Conservation (phyloP, 1,139 yeast species). For the Scheffersomyces quercinus region DNA sequence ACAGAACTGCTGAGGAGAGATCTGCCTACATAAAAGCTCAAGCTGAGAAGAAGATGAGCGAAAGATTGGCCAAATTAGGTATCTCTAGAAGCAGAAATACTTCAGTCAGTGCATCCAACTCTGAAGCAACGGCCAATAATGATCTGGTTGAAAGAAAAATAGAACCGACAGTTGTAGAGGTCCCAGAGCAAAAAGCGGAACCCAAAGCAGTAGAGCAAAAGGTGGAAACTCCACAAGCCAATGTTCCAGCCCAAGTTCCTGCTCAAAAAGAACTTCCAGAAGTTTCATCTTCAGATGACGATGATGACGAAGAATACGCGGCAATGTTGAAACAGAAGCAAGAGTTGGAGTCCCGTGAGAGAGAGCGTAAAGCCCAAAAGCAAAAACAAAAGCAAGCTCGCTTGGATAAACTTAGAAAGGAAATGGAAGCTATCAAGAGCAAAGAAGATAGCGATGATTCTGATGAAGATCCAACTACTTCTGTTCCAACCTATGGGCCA, state of each 20-base stretch:
- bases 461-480: constrained; percentile 28
- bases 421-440: constrained; percentile 59
- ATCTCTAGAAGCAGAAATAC: constrained; percentile 45
- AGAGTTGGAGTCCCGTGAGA: constrained; percentile 49
- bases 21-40: constrained; percentile 86
- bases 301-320: constrained; percentile 49
- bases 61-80: constrained; percentile 83
- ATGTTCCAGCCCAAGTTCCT: constrained; percentile 10
- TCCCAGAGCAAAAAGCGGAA: constrained; percentile 1
- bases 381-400: constrained; percentile 58
- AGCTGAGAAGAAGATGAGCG: constrained; percentile 88
- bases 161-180: not conserved
- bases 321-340: constrained; percentile 48
- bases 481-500: constrained; percentile 33
- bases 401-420: constrained; percentile 58
- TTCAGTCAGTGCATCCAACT: constrained; percentile 1
- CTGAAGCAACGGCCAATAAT: not conserved
- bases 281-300: constrained; percentile 28
- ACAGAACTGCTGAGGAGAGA: constrained; percentile 60
- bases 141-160: no score
- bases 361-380: constrained; percentile 48
- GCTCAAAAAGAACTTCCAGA: constrained; percentile 6
- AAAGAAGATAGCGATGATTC: constrained; percentile 36
- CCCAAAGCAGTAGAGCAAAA: not conserved
- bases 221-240: constrained; percentile 2